Percentiles rank a stretch among this genome's conserved stretches.
phyloP scores from a whole-genome alignment of 176 grass and related monocot genomes.

The Thalia dealbata region DNA sequence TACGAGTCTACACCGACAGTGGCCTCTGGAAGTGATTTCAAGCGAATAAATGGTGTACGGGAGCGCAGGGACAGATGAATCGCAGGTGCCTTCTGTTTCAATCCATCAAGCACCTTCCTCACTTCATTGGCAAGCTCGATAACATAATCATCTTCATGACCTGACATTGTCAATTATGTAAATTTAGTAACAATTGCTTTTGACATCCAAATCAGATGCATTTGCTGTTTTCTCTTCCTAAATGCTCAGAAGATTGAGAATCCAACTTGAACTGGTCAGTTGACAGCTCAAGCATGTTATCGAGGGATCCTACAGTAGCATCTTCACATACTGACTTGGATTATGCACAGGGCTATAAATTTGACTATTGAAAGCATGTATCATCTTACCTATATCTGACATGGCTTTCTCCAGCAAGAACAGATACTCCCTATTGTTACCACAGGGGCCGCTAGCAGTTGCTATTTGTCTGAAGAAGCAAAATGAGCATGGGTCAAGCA shows the following conservation, averaged over 20 bases:
- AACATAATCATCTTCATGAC: slow-evolving; percentile 40
- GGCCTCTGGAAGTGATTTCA: slow-evolving; percentile 5
- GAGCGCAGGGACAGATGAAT: slow-evolving; percentile 8
- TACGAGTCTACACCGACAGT: slow-evolving; percentile 2
- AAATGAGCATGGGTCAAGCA: background rate
- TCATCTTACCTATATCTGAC: slow-evolving; percentile 32
- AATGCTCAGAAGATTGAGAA: too few species aligned
- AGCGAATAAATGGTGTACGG: background rate
- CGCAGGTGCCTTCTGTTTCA: slow-evolving; percentile 12
- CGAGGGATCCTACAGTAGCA: background rate
- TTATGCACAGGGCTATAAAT: background rate
- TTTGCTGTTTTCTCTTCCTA: too few species aligned
- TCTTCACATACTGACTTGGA: background rate
- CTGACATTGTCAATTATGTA: slow-evolving; percentile 2
- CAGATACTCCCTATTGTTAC: slow-evolving; percentile 39
- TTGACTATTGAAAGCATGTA: background rate
- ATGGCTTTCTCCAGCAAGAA: slow-evolving; percentile 32
- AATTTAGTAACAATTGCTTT: too few species aligned
- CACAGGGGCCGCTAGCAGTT: slow-evolving; percentile 30
- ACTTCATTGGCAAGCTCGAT: slow-evolving; percentile 32
- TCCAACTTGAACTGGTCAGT: too few species aligned
- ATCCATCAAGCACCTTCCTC: slow-evolving; percentile 19
- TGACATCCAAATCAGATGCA: too few species aligned
- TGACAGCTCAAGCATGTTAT: too few species aligned
- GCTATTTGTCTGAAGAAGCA: slow-evolving; percentile 32